phyloP scores from a whole-genome alignment of 371 early-diverging fungal species.

The Apophysomyces sp. region DNA sequence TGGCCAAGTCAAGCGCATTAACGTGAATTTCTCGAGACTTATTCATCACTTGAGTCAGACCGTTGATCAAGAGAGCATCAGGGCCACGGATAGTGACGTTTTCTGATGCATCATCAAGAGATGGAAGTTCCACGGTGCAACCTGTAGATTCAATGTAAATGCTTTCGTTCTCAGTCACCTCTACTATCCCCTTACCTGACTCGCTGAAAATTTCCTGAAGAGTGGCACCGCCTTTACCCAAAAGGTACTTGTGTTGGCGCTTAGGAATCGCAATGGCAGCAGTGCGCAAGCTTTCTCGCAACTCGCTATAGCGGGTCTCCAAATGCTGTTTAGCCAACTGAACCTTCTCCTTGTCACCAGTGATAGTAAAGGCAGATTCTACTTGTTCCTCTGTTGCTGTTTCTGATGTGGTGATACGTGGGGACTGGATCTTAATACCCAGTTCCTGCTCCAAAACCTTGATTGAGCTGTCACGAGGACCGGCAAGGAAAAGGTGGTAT shows the following conservation, averaged over 20 bases:
- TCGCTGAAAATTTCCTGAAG: conserved; percentile 78
- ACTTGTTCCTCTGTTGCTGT: conserved; percentile 33
- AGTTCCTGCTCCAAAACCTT: conserved; percentile 61
- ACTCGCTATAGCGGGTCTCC: conserved; percentile 53
- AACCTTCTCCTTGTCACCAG: conserved; percentile 75
- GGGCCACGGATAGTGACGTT: conserved; percentile 82
- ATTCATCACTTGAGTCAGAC: conserved; percentile 73
- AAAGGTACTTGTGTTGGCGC: conserved; percentile 88
- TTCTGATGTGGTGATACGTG: conserved; percentile 23
- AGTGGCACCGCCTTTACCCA: conserved; percentile 79
- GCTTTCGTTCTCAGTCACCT: neutral
- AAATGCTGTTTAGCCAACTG: conserved; percentile 63
- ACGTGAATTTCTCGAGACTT: conserved; percentile 71
- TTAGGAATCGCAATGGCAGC: conserved; percentile 76
- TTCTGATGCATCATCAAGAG: conserved; percentile 68
- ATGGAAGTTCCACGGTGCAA: conserved; percentile 40
- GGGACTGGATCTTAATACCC: conserved; percentile 78
- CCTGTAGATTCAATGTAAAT: conserved; percentile 1
- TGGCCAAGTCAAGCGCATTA: conserved; percentile 51
- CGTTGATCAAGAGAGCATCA: conserved; percentile 61
- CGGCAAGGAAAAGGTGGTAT: conserved; percentile 82
- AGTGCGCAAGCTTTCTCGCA: conserved; percentile 63
- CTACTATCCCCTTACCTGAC: conserved; percentile 45
- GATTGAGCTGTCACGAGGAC: conserved; percentile 64
- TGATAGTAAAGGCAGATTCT: conserved; percentile 57